Evolutionary conservation across 495 filamentous ascomycete genomes (phyloP).

Genomic region (Podospora australis): DNA sequence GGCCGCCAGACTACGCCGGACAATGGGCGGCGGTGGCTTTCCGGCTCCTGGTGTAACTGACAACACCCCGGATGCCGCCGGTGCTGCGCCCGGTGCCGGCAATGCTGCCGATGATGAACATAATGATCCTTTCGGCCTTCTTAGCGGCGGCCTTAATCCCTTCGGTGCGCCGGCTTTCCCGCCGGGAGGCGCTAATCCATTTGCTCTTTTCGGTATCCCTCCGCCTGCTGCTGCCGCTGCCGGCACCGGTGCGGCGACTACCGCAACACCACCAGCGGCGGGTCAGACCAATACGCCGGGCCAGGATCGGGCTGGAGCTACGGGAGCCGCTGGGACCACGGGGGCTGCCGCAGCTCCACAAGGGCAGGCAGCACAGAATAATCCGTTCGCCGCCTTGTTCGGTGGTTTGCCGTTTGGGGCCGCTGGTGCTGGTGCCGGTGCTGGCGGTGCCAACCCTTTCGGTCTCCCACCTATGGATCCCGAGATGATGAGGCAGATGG

Average conservation of each 20-base stretch:
- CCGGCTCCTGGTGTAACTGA: slow-evolving; percentile 87
- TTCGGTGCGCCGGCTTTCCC: slow-evolving; percentile 33
- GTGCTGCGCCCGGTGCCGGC: slow-evolving; percentile 20
- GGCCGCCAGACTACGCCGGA: slow-evolving; percentile 70
- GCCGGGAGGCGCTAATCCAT: slow-evolving; percentile 63
- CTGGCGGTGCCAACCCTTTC: slow-evolving; percentile 17
- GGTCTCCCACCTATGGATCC: slow-evolving; percentile 18
- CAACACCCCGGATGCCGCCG: slow-evolving; percentile 50
- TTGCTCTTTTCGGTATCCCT: slow-evolving; percentile 52
- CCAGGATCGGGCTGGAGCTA: too few species aligned
- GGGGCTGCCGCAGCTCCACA: slow-evolving; percentile 2
- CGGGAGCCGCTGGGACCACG: neutral
- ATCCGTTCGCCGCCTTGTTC: slow-evolving; percentile 41
- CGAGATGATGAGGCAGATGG: slow-evolving; percentile 44
- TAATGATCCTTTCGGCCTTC: slow-evolving; percentile 30
- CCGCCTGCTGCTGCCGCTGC: slow-evolving; percentile 14
- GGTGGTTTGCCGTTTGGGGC: slow-evolving; percentile 14
- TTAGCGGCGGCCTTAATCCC: slow-evolving; percentile 11
- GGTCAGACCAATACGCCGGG: slow-evolving; percentile 17
- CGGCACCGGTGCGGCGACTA: slow-evolving; percentile 6
- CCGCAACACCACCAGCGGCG: slow-evolving; percentile 9
- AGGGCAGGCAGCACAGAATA: slow-evolving; percentile 15
- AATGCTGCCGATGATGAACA: slow-evolving; percentile 31
- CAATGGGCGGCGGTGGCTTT: slow-evolving; percentile 62
- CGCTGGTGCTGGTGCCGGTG: slow-evolving; percentile 10